Percentiles rank a stretch among this genome's conserved stretches.
These are phyloP conservation scores for Podila epigama DNA, from an alignment of 192 early-diverging fungal genomes.

Conservation along the genomic window DNA sequence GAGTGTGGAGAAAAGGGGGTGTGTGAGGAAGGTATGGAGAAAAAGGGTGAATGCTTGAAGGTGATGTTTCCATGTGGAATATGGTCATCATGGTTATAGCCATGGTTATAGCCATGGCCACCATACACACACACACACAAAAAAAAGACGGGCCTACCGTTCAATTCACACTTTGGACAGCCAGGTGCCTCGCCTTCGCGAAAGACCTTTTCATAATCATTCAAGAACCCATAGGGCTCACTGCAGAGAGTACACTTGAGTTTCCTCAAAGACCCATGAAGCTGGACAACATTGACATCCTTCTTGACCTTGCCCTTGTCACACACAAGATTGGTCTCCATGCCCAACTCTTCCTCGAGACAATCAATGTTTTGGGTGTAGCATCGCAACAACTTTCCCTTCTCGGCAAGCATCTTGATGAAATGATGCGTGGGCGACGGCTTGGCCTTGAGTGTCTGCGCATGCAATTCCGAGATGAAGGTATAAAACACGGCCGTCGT, in stretches of 20 bases:
- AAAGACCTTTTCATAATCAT: slow-evolving; percentile 66
- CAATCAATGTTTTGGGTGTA: slow-evolving; percentile 99
- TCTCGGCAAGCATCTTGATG: slow-evolving; percentile 76
- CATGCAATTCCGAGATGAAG: slow-evolving; percentile 89
- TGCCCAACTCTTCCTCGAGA: slow-evolving; percentile 78
- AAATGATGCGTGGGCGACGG: slow-evolving; percentile 89
- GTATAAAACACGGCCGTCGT: slow-evolving; percentile 75
- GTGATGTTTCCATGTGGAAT: too few relatives aligned
- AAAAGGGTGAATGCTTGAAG: too few relatives aligned
- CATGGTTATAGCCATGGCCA: background rate
- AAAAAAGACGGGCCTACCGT: slow-evolving; percentile 16
- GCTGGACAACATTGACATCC: slow-evolving; percentile 79
- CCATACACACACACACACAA: background rate
- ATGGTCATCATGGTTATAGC: background rate
- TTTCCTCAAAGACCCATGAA: slow-evolving; percentile 89
- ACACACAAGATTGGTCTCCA: slow-evolving; percentile 58
- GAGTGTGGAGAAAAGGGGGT: too few relatives aligned
- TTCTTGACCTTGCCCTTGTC: slow-evolving; percentile 56
- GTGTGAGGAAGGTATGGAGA: background rate
- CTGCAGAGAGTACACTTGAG: slow-evolving; percentile 90
- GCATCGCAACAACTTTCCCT: slow-evolving; percentile 83
- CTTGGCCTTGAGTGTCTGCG: slow-evolving; percentile 71
- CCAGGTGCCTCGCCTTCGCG: slow-evolving; percentile 75
- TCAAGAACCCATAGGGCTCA: slow-evolving; percentile 69
- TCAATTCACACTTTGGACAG: slow-evolving; percentile 62